Evolutionary conservation across 352 stramenopile genomes (phyloP), one percentile per base, ranked within the genome.

Genomic region (Bremia lactucae): DNA sequence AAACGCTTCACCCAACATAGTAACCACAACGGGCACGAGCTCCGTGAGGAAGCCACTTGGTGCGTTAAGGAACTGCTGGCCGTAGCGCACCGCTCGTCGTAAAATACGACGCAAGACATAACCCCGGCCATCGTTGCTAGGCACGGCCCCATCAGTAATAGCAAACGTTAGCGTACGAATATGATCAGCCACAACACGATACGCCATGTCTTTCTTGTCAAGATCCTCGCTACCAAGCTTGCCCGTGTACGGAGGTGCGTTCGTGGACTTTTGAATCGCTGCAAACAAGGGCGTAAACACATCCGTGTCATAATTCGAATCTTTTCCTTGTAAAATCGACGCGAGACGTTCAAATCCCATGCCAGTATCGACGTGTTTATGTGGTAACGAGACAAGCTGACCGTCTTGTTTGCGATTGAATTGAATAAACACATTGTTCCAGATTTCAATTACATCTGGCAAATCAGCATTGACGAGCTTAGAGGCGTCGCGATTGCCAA

Each of bases 401-500:
- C 83, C 83, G 36, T 85, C 77, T 26, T 84, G 67, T 46, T 98
- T 90, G 33, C 95, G 85, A 66, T 98, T 98, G 65, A 96, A 97
- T 73, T 97, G 94, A 59, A 99, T 99, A 50, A 99, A 99, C 44
- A 99, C 96, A 31, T 98, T 92, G 79, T 98, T 98, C 96, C 96
- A 99, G 56, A 99, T 99, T 76, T 99, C 96, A 59, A 99, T 96
- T 6, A 99, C 95, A 52, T 98, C 80, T 5, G 96, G 95, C 68
- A 98, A 70, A 64, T 99, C 96, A 8, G 74, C 80, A 69, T 99
- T 99, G 41, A 99, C 96, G 16, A 99, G 74, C 35, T 56, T 37
- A 11, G 85, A 59, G 8, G 92, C 87, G 62, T 98, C 86, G 19
- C 95, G 77, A 47, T 84, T 79, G 14, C 95, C 96, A 46, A 98